Conservation (phyloP, 768 basidiomycete genomes). For the Boletus reticuloceps region DNA sequence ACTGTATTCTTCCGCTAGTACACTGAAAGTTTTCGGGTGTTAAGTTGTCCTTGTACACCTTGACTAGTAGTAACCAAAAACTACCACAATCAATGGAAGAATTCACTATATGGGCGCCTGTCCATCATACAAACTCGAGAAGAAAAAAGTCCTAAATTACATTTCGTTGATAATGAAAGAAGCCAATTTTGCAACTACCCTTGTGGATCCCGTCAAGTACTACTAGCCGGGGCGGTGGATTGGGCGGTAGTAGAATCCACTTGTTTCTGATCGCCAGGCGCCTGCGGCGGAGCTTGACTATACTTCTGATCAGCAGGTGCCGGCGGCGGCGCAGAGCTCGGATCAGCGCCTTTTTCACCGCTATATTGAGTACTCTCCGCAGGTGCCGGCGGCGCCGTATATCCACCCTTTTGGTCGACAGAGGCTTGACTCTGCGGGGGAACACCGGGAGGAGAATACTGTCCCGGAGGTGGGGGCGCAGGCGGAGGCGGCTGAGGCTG, state of each 20-base stretch:
- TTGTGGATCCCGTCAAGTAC: background rate
- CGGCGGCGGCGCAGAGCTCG: background rate
- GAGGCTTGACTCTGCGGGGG: constrained; percentile 1
- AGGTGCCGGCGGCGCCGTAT: background rate
- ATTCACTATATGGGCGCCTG: background rate
- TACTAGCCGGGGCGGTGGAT: background rate
- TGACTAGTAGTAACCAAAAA: background rate
- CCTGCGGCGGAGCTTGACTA: background rate
- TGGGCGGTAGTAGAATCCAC: background rate
- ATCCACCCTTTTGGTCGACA: constrained; percentile 5
- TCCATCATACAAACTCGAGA: background rate
- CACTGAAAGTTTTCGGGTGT: too few species aligned
- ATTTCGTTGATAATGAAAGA: background rate
- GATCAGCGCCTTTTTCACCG: background rate
- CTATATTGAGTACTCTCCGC: background rate
- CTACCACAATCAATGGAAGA: too few species aligned
- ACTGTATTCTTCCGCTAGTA: too few species aligned
- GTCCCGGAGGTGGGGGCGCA: background rate
- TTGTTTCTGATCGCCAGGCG: constrained; percentile 7
- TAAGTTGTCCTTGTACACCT: too few species aligned
- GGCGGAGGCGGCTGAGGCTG: background rate
- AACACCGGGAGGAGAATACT: background rate
- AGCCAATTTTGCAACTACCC: background rate
- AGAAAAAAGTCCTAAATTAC: background rate
- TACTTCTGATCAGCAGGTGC: background rate